Base-by-base conservation (phyloP, 495 filamentous ascomycete genomes). In the Penicillium pulvis region DNA sequence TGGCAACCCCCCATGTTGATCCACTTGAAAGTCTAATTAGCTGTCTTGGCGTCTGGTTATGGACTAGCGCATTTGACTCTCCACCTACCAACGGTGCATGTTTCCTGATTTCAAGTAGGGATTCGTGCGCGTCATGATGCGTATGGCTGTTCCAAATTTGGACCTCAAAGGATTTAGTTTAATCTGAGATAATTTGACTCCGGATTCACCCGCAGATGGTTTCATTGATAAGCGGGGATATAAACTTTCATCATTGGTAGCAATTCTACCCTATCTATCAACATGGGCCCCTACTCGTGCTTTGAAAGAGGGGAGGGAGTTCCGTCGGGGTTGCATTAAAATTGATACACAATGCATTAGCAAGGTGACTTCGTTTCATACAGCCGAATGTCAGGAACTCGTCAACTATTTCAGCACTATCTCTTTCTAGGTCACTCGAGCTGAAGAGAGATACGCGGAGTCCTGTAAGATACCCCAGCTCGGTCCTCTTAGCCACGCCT, bases 71-170 rank as follows among this genome's bases (percentile, higher is more conserved):
- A n/a, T 3, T 41, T 7, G 14, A 5, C 16, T 41, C n/a, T 41
- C 39, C 39, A n/a, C 39, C 39, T 41, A 41, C 39, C 39, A 41
- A 41, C 39, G 39, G 39, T n/a, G 39, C 39, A 41, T 41, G 39
- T 17, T 41, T 41, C 16, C 4, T 6, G 39, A 41, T 41, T 5
- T 4, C 16, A 41, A 3, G 39, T 41, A 41, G 39, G 16, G 39
- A 41, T 41, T 41, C 39, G 39, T 41, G 39, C 39, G 12, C 33
- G 12, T 36, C 39, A 41, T 41, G 39, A 41, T 41, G 39, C 16
- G 17, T 4, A n/a, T 17, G 16, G 16, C 16, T 16, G 39, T 41
- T 16, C 14, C 39, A 41, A 41, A 41, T 16, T n/a, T 16, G 39
- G 39, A n/a, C 6, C 5, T 9, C 24, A 16, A n/a, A 41, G 14